Conservation (phyloP, 805 yeast genomes). For the Schizosaccharomyces osmophilus region DNA sequence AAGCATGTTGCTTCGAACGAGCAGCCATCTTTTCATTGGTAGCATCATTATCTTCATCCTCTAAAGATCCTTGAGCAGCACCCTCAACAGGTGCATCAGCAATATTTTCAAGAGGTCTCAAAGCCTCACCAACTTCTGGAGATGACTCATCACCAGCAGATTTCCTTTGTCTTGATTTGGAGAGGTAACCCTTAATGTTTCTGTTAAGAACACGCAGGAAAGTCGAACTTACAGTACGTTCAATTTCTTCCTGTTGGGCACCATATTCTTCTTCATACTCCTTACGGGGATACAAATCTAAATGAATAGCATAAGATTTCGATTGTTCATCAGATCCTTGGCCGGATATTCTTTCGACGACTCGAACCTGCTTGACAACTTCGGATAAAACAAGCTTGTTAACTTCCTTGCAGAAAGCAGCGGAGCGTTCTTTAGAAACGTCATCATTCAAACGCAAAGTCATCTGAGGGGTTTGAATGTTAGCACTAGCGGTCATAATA, state of each 20-base stretch:
- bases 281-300: slow-evolving; percentile 46
- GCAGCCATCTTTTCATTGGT: slow-evolving; percentile 34
- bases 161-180: neutral
- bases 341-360: slow-evolving; percentile 67
- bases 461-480: slow-evolving; percentile 98
- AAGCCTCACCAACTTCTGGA: slow-evolving; percentile 18
- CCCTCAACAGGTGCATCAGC: slow-evolving; percentile 30
- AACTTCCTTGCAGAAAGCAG: slow-evolving; percentile 73
- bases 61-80: slow-evolving; percentile 13
- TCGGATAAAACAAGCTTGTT: slow-evolving; percentile 69
- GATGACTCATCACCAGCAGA: slow-evolving; percentile 11
- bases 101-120: slow-evolving; percentile 10
- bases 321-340: slow-evolving; percentile 23
- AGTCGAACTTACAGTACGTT: slow-evolving; percentile 32
- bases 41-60: slow-evolving; percentile 28
- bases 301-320: slow-evolving; percentile 50
- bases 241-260: slow-evolving; percentile 56
- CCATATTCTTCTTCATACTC: slow-evolving; percentile 81
- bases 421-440: slow-evolving; percentile 69
- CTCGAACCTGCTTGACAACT: slow-evolving; percentile 61
- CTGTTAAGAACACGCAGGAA: slow-evolving; percentile 28
- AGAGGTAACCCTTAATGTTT: neutral
- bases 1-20: slow-evolving; percentile 62
- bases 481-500: slow-evolving; percentile 92
- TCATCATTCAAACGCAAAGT: slow-evolving; percentile 60